phyloP scores from a whole-genome alignment of 208 protist genomes.

The Trichomonas tenax region DNA sequence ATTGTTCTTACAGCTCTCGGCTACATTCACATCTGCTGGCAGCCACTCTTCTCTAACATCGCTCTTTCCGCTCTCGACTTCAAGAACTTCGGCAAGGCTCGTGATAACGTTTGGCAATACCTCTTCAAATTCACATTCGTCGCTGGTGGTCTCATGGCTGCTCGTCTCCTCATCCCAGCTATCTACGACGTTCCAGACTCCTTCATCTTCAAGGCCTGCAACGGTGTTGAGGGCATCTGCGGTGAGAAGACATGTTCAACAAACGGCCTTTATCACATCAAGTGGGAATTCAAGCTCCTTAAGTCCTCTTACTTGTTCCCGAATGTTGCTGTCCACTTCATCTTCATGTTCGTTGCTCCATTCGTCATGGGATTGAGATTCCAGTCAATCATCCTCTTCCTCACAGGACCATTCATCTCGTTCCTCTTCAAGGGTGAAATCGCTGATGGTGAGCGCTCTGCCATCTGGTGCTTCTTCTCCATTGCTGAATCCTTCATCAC shows the following conservation, averaged over 20 bases:
- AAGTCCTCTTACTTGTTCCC: neutral
- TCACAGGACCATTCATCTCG: neutral
- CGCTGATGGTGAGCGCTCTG: neutral
- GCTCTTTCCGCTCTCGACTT: neutral
- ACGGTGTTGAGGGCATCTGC: neutral
- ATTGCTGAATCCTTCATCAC: neutral
- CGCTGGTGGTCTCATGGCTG: neutral
- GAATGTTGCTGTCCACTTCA: neutral
- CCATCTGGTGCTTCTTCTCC: conserved; percentile 11
- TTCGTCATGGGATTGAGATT: neutral
- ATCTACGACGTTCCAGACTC: neutral
- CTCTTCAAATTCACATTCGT: neutral
- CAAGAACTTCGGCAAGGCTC: neutral
- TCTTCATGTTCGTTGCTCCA: conserved; percentile 22
- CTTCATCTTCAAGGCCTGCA: neutral
- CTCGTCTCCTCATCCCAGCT: neutral
- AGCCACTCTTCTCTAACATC: neutral
- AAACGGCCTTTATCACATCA: neutral
- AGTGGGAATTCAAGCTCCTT: neutral
- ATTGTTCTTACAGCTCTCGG: neutral
- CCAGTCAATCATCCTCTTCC: neutral
- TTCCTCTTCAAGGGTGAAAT: neutral
- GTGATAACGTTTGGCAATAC: neutral
- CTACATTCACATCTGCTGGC: neutral
- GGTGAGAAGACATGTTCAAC: neutral